phyloP scores from a whole-genome alignment of 2,329 filamentous ascomycete species.

The Aspergillus latus region DNA sequence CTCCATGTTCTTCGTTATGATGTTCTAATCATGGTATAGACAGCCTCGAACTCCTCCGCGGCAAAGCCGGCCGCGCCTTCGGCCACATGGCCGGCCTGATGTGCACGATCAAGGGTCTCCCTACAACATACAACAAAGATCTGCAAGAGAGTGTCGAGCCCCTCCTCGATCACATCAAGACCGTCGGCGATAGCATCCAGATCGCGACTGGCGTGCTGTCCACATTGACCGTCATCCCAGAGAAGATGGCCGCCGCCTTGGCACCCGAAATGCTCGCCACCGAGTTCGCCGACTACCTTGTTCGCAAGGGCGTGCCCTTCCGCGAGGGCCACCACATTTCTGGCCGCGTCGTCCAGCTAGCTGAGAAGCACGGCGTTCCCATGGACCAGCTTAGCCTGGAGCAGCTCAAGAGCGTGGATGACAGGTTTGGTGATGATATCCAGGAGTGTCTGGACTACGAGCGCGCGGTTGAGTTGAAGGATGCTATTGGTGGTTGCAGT shows the following conservation, averaged over 20 bases:
- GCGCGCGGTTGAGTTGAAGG: slow-evolving; percentile 75
- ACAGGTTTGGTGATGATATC: slow-evolving; percentile 70
- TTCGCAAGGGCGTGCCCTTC: slow-evolving; percentile 65
- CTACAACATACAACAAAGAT: slow-evolving; percentile 87
- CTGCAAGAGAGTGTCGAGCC: slow-evolving; percentile 84
- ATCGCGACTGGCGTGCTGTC: slow-evolving; percentile 79
- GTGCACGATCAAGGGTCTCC: slow-evolving; percentile 72
- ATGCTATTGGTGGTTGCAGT: slow-evolving; percentile 76
- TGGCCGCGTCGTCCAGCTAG: slow-evolving; percentile 69
- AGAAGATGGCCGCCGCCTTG: slow-evolving; percentile 76
- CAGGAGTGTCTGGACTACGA: slow-evolving; percentile 75
- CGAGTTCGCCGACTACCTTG: slow-evolving; percentile 50
- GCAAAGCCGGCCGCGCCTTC: slow-evolving; percentile 73
- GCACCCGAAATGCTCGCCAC: slow-evolving; percentile 80
- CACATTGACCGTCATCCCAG: slow-evolving; percentile 67
- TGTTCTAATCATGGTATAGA: slow-evolving; percentile 44
- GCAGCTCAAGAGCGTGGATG: slow-evolving; percentile 67
- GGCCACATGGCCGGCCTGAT: slow-evolving; percentile 80
- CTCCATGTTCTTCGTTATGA: background rate
- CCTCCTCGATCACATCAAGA: slow-evolving; percentile 82
- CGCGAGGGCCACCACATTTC: slow-evolving; percentile 78
- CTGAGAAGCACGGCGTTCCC: slow-evolving; percentile 63
- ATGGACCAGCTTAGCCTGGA: slow-evolving; percentile 69
- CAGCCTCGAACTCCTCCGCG: slow-evolving; percentile 71
- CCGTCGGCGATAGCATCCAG: slow-evolving; percentile 74